Conservation (phyloP, 164 flowering plant species). For the Stephania yunnanensis region DNA sequence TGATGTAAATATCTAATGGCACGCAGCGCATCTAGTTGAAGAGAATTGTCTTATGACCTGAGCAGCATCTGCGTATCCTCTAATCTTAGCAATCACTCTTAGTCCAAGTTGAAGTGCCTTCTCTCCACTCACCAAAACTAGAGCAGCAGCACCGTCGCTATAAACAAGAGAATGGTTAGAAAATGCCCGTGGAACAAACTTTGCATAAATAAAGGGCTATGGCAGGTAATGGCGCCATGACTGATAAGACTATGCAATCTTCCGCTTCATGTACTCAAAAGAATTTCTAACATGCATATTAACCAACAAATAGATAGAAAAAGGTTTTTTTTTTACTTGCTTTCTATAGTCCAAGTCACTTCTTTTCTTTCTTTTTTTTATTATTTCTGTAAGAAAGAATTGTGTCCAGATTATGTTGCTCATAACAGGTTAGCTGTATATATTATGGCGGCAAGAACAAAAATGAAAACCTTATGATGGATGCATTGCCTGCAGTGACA, state of each 20-base stretch:
- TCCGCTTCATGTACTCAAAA: not conserved
- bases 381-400: not conserved
- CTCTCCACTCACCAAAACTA: conserved; percentile 85
- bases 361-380: too few species aligned
- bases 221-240: not conserved
- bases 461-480: conserved; percentile 64
- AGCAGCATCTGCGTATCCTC: conserved; percentile 90
- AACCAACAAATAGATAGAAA: not conserved
- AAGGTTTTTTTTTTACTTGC: not conserved
- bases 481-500: conserved; percentile 98
- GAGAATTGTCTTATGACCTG: conserved; percentile 44
- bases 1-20: not conserved
- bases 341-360: not conserved
- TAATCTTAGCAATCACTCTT: conserved; percentile 67
- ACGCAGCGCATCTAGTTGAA: not conserved
- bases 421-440: not conserved
- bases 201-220: not conserved
- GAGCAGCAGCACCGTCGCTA: conserved; percentile 94
- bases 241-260: not conserved
- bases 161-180: not conserved
- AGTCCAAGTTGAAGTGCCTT: conserved; percentile 69
- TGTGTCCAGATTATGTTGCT: not conserved
- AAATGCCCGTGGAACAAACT: not conserved
- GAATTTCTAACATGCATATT: not conserved
- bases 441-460: not conserved